Percentiles rank a stretch among this genome's conserved stretches.
Conservation (phyloP, 225 moss, liverwort and hornwort genomes). For the Sphagnum tenellum region DNA sequence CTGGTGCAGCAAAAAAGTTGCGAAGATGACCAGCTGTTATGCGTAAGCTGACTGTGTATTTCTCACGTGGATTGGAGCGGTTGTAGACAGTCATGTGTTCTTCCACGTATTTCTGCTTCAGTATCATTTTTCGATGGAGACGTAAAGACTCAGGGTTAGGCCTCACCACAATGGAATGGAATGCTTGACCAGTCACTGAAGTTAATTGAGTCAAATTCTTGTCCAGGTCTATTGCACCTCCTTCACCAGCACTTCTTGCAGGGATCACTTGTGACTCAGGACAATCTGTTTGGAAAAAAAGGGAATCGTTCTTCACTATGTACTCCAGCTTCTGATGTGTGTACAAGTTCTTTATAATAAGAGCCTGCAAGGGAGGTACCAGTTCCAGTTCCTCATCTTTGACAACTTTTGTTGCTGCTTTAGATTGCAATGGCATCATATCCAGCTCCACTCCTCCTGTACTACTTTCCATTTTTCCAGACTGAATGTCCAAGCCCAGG, state of each 20-base stretch:
- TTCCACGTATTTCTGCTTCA: slow-evolving; percentile 91
- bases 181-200: slow-evolving; percentile 29
- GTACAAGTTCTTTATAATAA: slow-evolving; percentile 64
- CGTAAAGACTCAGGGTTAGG: slow-evolving; percentile 63
- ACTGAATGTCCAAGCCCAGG: slow-evolving; percentile 11
- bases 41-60: slow-evolving; percentile 86
- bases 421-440: slow-evolving; percentile 18
- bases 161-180: slow-evolving; percentile 61
- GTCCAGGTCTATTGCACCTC: slow-evolving; percentile 1
- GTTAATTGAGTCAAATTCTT: slow-evolving; percentile 14
- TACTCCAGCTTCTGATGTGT: slow-evolving; percentile 68
- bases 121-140: slow-evolving; percentile 48
- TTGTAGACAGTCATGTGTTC: slow-evolving; percentile 91
- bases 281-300: slow-evolving; percentile 65
- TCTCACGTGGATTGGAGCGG: slow-evolving; percentile 71
- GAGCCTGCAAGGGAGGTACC: slow-evolving; percentile 45
- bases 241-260: slow-evolving; percentile 28
- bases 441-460: slow-evolving; percentile 23
- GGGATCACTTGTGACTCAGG: slow-evolving; percentile 53
- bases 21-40: slow-evolving; percentile 88
- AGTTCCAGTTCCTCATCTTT: slow-evolving; percentile 63
- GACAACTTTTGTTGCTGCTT: slow-evolving; percentile 13
- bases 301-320: slow-evolving; percentile 76
- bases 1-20: slow-evolving; percentile 85
- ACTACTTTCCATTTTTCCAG: slow-evolving; percentile 10